Conservation (phyloP, 2,329 filamentous ascomycete species). For the Neoascochyta sp. region DNA sequence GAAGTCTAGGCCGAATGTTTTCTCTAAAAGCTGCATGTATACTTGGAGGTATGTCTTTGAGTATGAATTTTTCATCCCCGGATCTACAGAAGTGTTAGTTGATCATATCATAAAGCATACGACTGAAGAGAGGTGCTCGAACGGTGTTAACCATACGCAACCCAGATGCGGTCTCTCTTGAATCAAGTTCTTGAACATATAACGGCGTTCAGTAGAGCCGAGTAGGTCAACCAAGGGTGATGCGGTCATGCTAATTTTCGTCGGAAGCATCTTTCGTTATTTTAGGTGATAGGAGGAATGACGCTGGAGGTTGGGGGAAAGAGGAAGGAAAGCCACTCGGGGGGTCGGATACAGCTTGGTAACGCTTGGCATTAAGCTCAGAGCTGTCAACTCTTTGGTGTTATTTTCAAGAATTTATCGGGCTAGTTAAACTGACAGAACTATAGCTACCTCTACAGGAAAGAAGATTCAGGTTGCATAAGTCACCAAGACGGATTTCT, state of each 20-base stretch:
- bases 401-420: constrained; percentile 1
- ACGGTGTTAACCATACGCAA: constrained; percentile 31
- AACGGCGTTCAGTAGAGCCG: constrained; percentile 19
- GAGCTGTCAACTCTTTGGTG: too few relatives aligned
- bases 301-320: too few relatives aligned
- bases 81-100: constrained; percentile 13
- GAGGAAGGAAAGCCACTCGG: too few relatives aligned
- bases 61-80: constrained; percentile 12
- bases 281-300: background rate
- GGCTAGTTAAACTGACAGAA: constrained; percentile 2
- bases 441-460: constrained; percentile 1
- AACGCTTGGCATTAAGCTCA: too few relatives aligned
- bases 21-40: constrained; percentile 19
- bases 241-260: constrained; percentile 4
- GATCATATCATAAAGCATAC: constrained; percentile 1
- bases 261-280: constrained; percentile 1
- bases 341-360: too few relatives aligned
- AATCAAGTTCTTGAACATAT: constrained; percentile 31
- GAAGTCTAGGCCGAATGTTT: constrained; percentile 21
- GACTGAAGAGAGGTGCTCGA: constrained; percentile 5
- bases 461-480: constrained; percentile 2
- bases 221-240: background rate
- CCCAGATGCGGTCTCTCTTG: constrained; percentile 32
- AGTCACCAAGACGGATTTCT: constrained; percentile 3
- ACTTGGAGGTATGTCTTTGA: constrained; percentile 21